Conservation (phyloP, 2,329 filamentous ascomycete genomes). For the Xylariaceae sp. region DNA sequence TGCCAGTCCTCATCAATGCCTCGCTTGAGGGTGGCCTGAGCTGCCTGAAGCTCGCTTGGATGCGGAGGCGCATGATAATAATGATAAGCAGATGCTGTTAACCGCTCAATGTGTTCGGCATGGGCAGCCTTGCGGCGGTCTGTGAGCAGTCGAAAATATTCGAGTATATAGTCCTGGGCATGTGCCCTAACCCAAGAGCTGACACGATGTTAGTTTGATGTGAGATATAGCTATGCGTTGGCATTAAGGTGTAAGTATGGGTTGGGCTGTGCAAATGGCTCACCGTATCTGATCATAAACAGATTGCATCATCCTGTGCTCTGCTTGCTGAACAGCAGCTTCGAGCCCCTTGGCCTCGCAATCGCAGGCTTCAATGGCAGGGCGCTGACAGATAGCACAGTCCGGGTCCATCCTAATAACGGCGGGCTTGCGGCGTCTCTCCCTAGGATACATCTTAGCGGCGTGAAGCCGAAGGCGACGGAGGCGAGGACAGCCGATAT, state of each 20-base stretch:
- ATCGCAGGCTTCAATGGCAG: constrained; percentile 65
- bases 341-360: constrained; percentile 72
- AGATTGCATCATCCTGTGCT: constrained; percentile 67
- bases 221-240: constrained; percentile 1
- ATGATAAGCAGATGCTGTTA: constrained; percentile 61
- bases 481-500: constrained; percentile 37
- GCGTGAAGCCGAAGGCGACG: constrained; percentile 40
- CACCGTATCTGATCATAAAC: constrained; percentile 71
- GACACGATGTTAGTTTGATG: constrained; percentile 29
- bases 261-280: constrained; percentile 31
- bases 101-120: constrained; percentile 60
- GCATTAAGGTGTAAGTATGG: constrained; percentile 7
- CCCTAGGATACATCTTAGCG: constrained; percentile 62
- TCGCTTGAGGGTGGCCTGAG: constrained; percentile 70
- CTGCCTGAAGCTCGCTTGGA: constrained; percentile 67
- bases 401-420: constrained; percentile 71
- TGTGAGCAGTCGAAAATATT: constrained; percentile 67
- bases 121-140: constrained; percentile 67
- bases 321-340: constrained; percentile 67
- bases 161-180: constrained; percentile 72
- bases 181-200: constrained; percentile 70
- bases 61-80: constrained; percentile 65
- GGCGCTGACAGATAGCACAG: constrained; percentile 70
- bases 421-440: constrained; percentile 53
- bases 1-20: constrained; percentile 84